phyloP scores from a whole-genome alignment of 441 rosid species.

The Breynia disticha region DNA sequence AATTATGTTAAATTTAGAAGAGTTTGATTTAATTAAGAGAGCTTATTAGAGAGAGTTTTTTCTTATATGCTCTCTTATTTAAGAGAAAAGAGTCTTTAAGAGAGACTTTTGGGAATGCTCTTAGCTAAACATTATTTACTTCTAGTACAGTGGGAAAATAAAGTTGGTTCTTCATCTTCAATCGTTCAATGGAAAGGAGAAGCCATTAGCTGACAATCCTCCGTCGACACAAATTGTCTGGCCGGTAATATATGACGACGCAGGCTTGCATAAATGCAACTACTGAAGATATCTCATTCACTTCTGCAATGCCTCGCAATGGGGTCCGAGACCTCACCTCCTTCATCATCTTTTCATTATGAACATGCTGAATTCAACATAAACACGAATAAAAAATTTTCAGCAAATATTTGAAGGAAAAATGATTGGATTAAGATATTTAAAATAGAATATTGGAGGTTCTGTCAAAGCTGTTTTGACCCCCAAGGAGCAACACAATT shows the following conservation, averaged over 20 bases:
- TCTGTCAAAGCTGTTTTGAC: slow-evolving; percentile 58
- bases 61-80: no score
- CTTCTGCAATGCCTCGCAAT: slow-evolving; percentile 55
- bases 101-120: no score
- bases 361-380: not conserved
- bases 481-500: slow-evolving; percentile 84
- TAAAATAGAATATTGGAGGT: slow-evolving; percentile 26
- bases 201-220: slow-evolving; percentile 52
- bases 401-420: no score
- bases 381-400: no score
- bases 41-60: no score
- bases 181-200: slow-evolving; percentile 10
- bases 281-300: slow-evolving; percentile 57
- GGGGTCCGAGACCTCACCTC: slow-evolving; percentile 41
- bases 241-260: slow-evolving; percentile 69
- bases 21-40: no score
- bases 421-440: no score
- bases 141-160: not conserved
- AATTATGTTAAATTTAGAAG: no score
- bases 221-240: slow-evolving; percentile 66
- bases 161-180: not conserved
- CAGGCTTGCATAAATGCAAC: slow-evolving; percentile 71
- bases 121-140: no score
- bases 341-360: not conserved
- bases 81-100: no score